Evolutionary conservation across 495 filamentous ascomycete species (phyloP), one percentile per base, ranked within the genome.

Genomic region (Neurospora discreta): DNA sequence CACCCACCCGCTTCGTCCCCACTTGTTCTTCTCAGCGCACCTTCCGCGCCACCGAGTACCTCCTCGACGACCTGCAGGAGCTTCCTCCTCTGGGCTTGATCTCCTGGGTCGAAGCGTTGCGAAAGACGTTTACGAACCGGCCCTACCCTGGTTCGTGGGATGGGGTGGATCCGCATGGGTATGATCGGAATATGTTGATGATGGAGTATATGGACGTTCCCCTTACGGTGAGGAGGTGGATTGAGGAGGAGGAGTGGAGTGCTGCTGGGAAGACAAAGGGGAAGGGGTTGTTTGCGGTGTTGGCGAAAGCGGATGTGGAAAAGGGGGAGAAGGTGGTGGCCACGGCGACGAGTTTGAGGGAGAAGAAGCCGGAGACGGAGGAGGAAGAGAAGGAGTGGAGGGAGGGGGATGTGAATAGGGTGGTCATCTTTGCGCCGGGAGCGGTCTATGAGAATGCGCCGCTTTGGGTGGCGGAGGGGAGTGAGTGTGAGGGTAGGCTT

Each of bases 81-180:
- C 30, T 68, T 4, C 71, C 71, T 3, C 79, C 79, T 2, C 39
- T 36, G 0, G 80, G 80, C 11, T 70, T 82, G 38, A 39, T 73
- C 18, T 75, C 73, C 5, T 82, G 72, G 74, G 74, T 71, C 60
- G 75, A 78, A 42, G 79, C 76, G 11, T 74, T 82, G 58, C 77
- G 78, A 41, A 72, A 70, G 23, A 68, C 81, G 30, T 82, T 82
- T 65, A 20, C 69, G 39, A 33, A 70, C n/a, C 73, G 78, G 30
- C 52, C 74, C 40, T 82, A 81, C 71, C 80, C 80, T 4, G 80
- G 80, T 23, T 73, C 73, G 52, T 82, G 80, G 80, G 78, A 81
- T 60, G 80, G 80, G 65, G 73, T 80, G 39, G 80, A 82, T 71
- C 78, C 77, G 3, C 80, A 82, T 76, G 75, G 76, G 41, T 79